These are phyloP conservation scores for Trichoderma arundinaceum DNA, from an alignment of 2,329 filamentous ascomycete species.

Conservation along the genomic window DNA sequence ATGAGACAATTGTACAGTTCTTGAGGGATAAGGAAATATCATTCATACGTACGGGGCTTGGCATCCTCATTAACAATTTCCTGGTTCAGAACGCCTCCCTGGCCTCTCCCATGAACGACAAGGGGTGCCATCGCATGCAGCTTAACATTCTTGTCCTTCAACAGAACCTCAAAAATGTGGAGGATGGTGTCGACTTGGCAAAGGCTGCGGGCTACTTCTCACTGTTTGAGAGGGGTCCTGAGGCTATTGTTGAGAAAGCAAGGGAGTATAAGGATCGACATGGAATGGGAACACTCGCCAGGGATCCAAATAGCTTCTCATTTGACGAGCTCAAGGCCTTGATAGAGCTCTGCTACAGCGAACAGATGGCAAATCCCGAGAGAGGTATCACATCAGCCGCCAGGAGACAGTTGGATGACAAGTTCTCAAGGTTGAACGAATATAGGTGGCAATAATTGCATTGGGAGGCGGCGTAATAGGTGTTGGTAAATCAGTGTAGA, in stretches of 20 bases:
- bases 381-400: constrained; percentile 70
- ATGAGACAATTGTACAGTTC: constrained; percentile 77
- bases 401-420: constrained; percentile 72
- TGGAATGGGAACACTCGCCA: constrained; percentile 41
- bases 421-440: constrained; percentile 72
- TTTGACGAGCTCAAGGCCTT: constrained; percentile 71
- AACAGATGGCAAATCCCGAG: constrained; percentile 68
- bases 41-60: constrained; percentile 79
- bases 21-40: constrained; percentile 72
- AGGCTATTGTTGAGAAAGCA: constrained; percentile 68
- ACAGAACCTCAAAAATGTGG: constrained; percentile 95
- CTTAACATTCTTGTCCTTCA: constrained; percentile 94
- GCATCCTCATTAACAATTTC: constrained; percentile 77
- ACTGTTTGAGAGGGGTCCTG: constrained; percentile 69
- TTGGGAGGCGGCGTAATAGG: constrained; percentile 14
- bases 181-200: constrained; percentile 68
- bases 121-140: constrained; percentile 85
- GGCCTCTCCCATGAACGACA: constrained; percentile 81
- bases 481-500: not conserved
- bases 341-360: constrained; percentile 71
- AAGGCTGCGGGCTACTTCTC: constrained; percentile 71
- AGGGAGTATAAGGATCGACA: constrained; percentile 53
- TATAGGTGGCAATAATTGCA: constrained; percentile 65
- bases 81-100: constrained; percentile 74
- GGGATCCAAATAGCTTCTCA: constrained; percentile 56